Percentiles rank a stretch among this genome's conserved stretches.
Conservation (phyloP, 352 stramenopile species). For the Phytophthora crassamura region DNA sequence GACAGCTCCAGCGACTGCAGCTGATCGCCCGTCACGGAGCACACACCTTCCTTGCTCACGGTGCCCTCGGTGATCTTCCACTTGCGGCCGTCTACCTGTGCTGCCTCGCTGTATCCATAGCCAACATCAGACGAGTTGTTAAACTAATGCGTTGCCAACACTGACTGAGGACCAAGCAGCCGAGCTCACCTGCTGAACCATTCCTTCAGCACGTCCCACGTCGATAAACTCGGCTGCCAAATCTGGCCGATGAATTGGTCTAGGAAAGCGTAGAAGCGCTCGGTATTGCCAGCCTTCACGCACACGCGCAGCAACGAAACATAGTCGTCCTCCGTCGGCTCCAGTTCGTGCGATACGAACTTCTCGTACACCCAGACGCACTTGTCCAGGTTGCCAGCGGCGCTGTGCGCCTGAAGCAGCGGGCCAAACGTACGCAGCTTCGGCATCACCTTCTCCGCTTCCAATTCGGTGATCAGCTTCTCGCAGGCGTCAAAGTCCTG, state of each 20-base stretch:
- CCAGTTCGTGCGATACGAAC: slow-evolving; percentile 50
- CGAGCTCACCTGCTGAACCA: slow-evolving; percentile 72
- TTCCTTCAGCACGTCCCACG: slow-evolving; percentile 70
- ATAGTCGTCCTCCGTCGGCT: slow-evolving; percentile 72
- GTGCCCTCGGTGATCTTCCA: slow-evolving; percentile 67
- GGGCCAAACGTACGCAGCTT: slow-evolving; percentile 81
- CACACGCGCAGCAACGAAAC: slow-evolving; percentile 64
- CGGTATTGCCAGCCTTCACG: slow-evolving; percentile 38
- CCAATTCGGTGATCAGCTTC: slow-evolving; percentile 59
- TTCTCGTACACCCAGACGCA: slow-evolving; percentile 63
- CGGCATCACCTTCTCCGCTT: slow-evolving; percentile 49
- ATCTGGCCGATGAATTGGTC: slow-evolving; percentile 69
- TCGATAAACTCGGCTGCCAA: slow-evolving; percentile 46
- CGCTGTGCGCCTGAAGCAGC: slow-evolving; percentile 67
- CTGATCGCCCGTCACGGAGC: slow-evolving; percentile 64
- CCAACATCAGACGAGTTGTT: slow-evolving; percentile 18
- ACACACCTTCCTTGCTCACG: slow-evolving; percentile 61
- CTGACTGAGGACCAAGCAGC: slow-evolving; percentile 5
- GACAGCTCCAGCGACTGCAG: slow-evolving; percentile 76
- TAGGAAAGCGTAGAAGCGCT: slow-evolving; percentile 66
- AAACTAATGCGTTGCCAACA: background rate
- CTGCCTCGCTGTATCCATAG: slow-evolving; percentile 54
- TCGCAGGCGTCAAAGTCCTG: slow-evolving; percentile 62
- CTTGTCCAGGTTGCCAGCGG: slow-evolving; percentile 59
- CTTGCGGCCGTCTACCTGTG: slow-evolving; percentile 56